phyloP scores from a whole-genome alignment of 1,284 basidiomycete genomes.

The Austropuccinia psidii region DNA sequence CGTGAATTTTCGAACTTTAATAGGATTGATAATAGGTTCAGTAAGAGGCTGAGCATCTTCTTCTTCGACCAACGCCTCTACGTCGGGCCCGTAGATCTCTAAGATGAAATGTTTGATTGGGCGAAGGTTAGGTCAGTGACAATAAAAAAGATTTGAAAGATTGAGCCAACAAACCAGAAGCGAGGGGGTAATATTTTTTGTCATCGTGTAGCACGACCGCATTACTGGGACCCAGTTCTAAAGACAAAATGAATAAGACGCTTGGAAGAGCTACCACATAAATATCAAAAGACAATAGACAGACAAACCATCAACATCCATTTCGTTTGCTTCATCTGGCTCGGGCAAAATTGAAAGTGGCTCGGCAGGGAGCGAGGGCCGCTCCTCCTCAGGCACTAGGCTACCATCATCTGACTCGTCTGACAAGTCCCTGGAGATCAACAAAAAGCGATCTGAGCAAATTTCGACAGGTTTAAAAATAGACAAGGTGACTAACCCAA shows the following conservation, averaged over 20 bases:
- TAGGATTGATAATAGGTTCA: slow-evolving; percentile 90
- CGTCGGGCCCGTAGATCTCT: slow-evolving; percentile 47
- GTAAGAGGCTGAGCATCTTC: slow-evolving; percentile 92
- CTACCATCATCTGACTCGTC: slow-evolving; percentile 31
- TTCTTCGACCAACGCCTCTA: slow-evolving; percentile 67
- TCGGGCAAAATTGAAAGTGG: slow-evolving; percentile 18
- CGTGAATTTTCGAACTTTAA: slow-evolving; percentile 84
- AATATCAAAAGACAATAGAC: background rate
- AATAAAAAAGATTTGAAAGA: background rate
- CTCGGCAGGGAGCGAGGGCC: slow-evolving; percentile 10
- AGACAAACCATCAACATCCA: slow-evolving; percentile 33
- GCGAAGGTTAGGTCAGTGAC: background rate
- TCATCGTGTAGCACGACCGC: slow-evolving; percentile 48
- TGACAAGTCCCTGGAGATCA: slow-evolving; percentile 22
- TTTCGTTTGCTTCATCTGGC: slow-evolving; percentile 26
- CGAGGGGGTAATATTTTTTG: slow-evolving; percentile 48
- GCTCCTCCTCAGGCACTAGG: background rate
- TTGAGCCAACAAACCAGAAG: slow-evolving; percentile 33
- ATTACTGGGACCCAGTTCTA: slow-evolving; percentile 44
- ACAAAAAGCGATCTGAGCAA: background rate
- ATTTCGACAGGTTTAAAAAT: background rate
- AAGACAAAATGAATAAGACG: no score
- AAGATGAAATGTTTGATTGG: background rate
- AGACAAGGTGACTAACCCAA: slow-evolving; percentile 3
- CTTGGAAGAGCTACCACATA: background rate